A percentile compares a stretch with the other conserved stretches of the same genome.
Conservation (phyloP, 2,329 filamentous ascomycete species). For the Penicillium olsonii region DNA sequence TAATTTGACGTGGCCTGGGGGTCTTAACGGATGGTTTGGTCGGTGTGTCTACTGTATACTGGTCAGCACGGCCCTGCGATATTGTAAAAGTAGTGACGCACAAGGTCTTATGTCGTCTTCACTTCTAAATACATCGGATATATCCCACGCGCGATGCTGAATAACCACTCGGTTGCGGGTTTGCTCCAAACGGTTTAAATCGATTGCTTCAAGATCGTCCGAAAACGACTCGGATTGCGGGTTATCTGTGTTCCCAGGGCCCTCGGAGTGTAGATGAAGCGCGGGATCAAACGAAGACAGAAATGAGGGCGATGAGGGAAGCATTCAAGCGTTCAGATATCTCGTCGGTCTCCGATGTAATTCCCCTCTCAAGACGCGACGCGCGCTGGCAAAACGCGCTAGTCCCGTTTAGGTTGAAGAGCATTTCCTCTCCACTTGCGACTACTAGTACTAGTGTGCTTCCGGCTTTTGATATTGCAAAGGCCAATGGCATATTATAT, state of each 20-base stretch:
- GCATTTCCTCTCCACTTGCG: conserved; percentile 2
- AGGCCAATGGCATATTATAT: too few species aligned
- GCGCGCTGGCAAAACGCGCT: conserved; percentile 26
- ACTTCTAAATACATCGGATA: conserved; percentile 45
- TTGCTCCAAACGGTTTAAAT: conserved; percentile 35
- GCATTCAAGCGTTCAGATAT: conserved; percentile 31
- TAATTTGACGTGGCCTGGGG: conserved; percentile 15
- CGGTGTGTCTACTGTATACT: conserved; percentile 36
- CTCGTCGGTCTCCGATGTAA: conserved; percentile 11
- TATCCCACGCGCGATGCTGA: conserved; percentile 45
- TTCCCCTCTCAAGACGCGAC: conserved; percentile 28
- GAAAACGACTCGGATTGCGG: conserved; percentile 37
- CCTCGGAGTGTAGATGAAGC: conserved; percentile 51
- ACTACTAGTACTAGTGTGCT: too few species aligned
- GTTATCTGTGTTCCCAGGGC: conserved; percentile 17
- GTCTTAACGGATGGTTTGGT: conserved; percentile 28
- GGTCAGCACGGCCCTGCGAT: background rate
- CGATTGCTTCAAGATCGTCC: conserved; percentile 44
- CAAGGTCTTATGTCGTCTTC: conserved; percentile 43
- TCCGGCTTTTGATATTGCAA: too few species aligned
- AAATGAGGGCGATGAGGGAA: conserved; percentile 36
- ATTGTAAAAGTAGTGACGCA: conserved; percentile 15
- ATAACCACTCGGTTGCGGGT: conserved; percentile 42
- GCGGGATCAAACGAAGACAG: conserved; percentile 55
- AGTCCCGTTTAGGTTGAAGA: conserved; percentile 22